Evolutionary conservation across 2,329 filamentous ascomycete species (phyloP).

Genomic region (Rutstroemia sp.): DNA sequence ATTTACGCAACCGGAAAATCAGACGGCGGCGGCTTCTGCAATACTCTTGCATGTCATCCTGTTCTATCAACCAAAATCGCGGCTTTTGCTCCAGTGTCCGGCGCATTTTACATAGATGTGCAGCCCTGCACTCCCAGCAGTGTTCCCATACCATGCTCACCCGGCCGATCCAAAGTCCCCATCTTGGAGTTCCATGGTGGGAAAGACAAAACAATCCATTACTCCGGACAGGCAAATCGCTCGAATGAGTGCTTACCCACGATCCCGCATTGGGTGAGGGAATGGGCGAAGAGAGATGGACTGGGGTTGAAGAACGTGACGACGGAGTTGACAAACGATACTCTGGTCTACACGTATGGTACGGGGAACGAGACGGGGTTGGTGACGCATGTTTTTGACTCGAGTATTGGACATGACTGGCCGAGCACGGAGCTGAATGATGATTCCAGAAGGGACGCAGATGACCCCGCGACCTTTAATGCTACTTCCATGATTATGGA

Average conservation of each 20-base stretch:
- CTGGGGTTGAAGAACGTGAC: constrained; percentile 6
- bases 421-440: constrained; percentile 11
- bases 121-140: constrained; percentile 31
- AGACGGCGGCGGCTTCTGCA: constrained; percentile 39
- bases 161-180: constrained; percentile 32
- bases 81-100: constrained; percentile 39
- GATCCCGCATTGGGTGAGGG: constrained; percentile 28
- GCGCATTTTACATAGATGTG: constrained; percentile 35
- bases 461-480: constrained; percentile 7
- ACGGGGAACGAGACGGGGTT: constrained; percentile 3
- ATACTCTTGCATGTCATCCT: constrained; percentile 36
- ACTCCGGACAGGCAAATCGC: constrained; percentile 34
- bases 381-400: constrained; percentile 11
- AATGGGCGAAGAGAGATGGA: constrained; percentile 11
- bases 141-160: constrained; percentile 32
- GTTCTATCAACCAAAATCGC: constrained; percentile 34
- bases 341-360: constrained; percentile 9
- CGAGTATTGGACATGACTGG: constrained; percentile 11
- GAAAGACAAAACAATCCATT: constrained; percentile 38
- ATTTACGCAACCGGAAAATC: constrained; percentile 40
- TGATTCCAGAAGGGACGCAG: constrained; percentile 1
- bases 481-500: constrained; percentile 11
- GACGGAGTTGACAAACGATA: background rate
- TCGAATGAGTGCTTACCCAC: constrained; percentile 37
- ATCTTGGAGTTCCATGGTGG: constrained; percentile 45